phyloP scores from a whole-genome alignment of 202 grass and related monocot species.

The Setaria viridis region DNA sequence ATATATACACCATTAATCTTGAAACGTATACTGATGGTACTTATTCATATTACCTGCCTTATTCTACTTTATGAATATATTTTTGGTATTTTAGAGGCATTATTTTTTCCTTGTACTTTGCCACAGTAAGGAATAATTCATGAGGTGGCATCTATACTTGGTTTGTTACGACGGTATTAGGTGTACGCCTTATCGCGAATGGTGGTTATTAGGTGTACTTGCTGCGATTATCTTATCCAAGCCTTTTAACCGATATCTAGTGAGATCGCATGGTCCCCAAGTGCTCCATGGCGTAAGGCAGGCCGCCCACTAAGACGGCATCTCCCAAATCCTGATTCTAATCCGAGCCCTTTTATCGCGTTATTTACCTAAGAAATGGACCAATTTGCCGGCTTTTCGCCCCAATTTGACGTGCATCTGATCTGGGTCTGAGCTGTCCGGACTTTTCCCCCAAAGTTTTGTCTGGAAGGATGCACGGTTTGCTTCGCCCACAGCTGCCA shows the following conservation, averaged over 20 bases:
- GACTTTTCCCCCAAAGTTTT: slow-evolving; percentile 41
- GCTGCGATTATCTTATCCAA: slow-evolving; percentile 32
- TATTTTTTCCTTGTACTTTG: background rate
- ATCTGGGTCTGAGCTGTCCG: slow-evolving; percentile 57
- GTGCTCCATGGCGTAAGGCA: slow-evolving; percentile 45
- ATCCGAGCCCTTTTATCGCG: background rate
- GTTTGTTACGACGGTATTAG: background rate
- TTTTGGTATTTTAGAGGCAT: background rate
- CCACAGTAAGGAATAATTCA: background rate
- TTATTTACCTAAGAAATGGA: slow-evolving; percentile 36
- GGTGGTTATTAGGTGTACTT: slow-evolving; percentile 41
- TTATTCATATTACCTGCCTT: background rate
- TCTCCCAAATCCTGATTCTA: slow-evolving; percentile 24
- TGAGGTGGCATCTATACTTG: background rate
- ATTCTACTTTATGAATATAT: background rate
- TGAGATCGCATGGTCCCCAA: slow-evolving; percentile 46
- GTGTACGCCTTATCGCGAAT: background rate
- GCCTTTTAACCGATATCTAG: slow-evolving; percentile 22
- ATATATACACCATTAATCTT: too few species aligned
- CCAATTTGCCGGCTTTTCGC: slow-evolving; percentile 27
- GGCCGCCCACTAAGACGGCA: slow-evolving; percentile 38
- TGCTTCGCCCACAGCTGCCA: slow-evolving; percentile 34
- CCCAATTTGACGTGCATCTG: slow-evolving; percentile 45
- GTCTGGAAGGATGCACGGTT: slow-evolving; percentile 4
- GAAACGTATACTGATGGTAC: background rate